Evolutionary conservation across 2,329 filamentous ascomycete species (phyloP), one percentile per base, ranked within the genome.

Genomic region (Phyllosticta citriasiana): DNA sequence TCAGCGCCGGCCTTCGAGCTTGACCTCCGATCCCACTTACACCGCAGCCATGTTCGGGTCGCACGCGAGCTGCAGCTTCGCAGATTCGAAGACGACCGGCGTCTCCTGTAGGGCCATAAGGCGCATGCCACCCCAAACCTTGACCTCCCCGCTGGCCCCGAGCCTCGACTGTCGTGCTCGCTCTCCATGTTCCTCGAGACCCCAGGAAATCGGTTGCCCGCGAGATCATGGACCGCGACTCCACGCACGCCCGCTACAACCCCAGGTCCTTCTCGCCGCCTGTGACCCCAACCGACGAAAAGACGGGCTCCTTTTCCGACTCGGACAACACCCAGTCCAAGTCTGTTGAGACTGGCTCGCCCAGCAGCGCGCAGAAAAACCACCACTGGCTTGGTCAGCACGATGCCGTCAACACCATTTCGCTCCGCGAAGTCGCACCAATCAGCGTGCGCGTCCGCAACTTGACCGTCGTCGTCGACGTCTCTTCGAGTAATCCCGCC

Each of bases 381-480:
- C 40, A 47, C 40, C 40, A 47, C 40, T 47, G 40, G 40, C 6
- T 47, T 6, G 40, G 3, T n/a, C 40, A 47, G n/a, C 40, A 47
- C n/a, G 40, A 47, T 5, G 16, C 40, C 52, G 65, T 69, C 55
- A 73, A 72, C 61, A 64, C 64, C 25, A 72, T 74, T 53, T 74
- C 72, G n/a, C 60, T 74, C 63, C 71, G 67, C 62, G 82, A 81
- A 70, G 83, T 86, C n/a, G 76, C 82, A 25, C 74, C 80, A 1
- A 82, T 84, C 6, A 71, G 79, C 51, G 77, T 85, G 22, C 77
- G 78, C 59, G 78, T 85, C 25, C 79, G 82, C 51, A 73, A 79
- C 65, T 74, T 86, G 3, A 75, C 77, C 1, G 81, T 87, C 7
- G 79, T 77, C 0, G 82, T 87, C 19, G 80, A 87, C 63, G 81